These are phyloP conservation scores for Jamesozyma gamospora DNA, from an alignment of 805 yeast species.

Conservation along the genomic window DNA sequence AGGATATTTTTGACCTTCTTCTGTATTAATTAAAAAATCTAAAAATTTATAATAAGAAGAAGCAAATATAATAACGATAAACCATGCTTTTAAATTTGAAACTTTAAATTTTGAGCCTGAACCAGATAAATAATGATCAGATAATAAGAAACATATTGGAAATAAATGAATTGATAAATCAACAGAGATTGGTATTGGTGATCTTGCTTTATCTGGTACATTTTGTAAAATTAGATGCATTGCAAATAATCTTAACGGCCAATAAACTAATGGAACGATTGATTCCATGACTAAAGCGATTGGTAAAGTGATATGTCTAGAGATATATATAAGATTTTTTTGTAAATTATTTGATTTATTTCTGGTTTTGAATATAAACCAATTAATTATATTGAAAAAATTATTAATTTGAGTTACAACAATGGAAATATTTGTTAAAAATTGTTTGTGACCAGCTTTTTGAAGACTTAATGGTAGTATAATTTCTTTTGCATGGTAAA, in stretches of 20 bases:
- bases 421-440: constrained; percentile 58
- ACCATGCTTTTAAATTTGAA: constrained; percentile 32
- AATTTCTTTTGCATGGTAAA: constrained; percentile 19
- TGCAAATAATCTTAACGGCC: constrained; percentile 54
- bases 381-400: constrained; percentile 32
- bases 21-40: constrained; percentile 37
- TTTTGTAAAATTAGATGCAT: constrained; percentile 38
- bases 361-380: constrained; percentile 13
- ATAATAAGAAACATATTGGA: constrained; percentile 43
- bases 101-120: constrained; percentile 35
- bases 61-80: constrained; percentile 33
- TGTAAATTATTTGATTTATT: constrained; percentile 2
- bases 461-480: constrained; percentile 40
- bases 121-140: constrained; percentile 42
- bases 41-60: constrained; percentile 45
- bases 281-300: constrained; percentile 48
- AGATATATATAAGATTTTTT: constrained; percentile 21
- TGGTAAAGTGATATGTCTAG: constrained; percentile 33
- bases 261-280: constrained; percentile 54
- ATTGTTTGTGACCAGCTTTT: constrained; percentile 61
- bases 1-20: constrained; percentile 45
- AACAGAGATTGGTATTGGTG: constrained; percentile 37
- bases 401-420: constrained; percentile 37
- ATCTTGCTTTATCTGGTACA: constrained; percentile 12
- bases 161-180: constrained; percentile 53